A percentile compares a stretch with the other conserved stretches of the same genome.
phyloP scores from a whole-genome alignment of 768 basidiomycete genomes.

The Coprinopsis sp. region DNA sequence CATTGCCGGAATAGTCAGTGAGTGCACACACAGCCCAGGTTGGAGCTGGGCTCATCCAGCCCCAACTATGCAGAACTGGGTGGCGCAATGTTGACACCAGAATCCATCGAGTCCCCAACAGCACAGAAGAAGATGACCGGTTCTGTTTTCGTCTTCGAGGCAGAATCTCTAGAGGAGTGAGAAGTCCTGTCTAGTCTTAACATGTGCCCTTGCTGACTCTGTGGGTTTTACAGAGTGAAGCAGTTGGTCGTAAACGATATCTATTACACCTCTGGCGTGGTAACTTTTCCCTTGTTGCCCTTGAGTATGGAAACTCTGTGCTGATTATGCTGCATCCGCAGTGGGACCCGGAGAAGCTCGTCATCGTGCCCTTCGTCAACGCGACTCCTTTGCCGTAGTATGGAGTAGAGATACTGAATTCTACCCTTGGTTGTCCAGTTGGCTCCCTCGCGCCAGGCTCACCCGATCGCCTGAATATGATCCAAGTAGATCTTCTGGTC shows the following conservation, averaged over 20 bases:
- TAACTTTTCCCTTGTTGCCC: constrained; percentile 17
- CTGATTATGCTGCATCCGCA: constrained; percentile 16
- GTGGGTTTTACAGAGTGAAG: constrained; percentile 29
- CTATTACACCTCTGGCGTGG: constrained; percentile 40
- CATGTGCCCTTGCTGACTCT: constrained; percentile 12
- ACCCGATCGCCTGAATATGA: no score
- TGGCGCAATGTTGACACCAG: constrained; percentile 56
- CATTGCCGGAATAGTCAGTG: constrained; percentile 47
- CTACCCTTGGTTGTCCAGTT: neutral
- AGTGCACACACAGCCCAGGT: constrained; percentile 16
- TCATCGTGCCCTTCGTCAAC: constrained; percentile 42
- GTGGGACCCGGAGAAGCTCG: constrained; percentile 57
- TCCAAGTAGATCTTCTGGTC: neutral
- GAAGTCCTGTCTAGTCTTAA: constrained; percentile 11
- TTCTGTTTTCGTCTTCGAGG: constrained; percentile 53
- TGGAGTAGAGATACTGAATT: neutral
- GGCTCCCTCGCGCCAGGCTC: neutral
- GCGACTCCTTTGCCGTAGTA: constrained; percentile 24
- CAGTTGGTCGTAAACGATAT: constrained; percentile 36
- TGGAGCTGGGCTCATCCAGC: neutral
- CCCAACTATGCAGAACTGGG: constrained; percentile 41
- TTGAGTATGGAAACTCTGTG: neutral
- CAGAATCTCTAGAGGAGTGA: constrained; percentile 46
- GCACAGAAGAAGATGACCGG: constrained; percentile 56
- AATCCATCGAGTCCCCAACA: constrained; percentile 42